Evolutionary conservation across 768 basidiomycete genomes (phyloP).

Genomic region (Mrakia gelida): DNA sequence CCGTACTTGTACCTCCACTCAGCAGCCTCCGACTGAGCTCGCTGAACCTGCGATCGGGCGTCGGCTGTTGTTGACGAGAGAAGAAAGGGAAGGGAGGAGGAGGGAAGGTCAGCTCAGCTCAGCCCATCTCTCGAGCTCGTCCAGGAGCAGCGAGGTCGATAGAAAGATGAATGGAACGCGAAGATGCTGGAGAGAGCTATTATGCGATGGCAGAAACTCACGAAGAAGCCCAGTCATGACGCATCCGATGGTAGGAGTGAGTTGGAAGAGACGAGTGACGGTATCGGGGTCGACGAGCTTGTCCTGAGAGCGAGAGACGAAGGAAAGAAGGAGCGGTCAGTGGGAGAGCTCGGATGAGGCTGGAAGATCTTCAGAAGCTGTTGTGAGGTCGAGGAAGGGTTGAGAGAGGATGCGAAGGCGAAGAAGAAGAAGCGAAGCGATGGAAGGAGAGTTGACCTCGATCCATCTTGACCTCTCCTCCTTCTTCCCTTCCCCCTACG

Average conservation of each 20-base stretch:
- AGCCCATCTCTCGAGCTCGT: too few relatives aligned
- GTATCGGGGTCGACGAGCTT: constrained; percentile 93
- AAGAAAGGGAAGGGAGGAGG: background rate
- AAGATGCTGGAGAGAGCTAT: too few relatives aligned
- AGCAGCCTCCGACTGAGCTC: constrained; percentile 83
- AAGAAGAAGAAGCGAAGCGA: background rate
- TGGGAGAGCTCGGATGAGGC: too few relatives aligned
- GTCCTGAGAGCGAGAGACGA: constrained; percentile 58
- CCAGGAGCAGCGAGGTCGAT: too few relatives aligned
- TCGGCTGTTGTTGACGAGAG: constrained; percentile 61
- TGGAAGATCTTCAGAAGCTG: background rate
- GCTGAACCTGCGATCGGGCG: constrained; percentile 78
- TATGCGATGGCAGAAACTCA: constrained; percentile 50
- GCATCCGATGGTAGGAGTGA: constrained; percentile 93
- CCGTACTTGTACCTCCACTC: constrained; percentile 94
- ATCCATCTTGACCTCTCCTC: background rate
- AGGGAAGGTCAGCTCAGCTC: background rate
- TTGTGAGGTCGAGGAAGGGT: background rate
- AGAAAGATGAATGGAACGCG: too few relatives aligned
- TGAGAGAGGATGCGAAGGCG: background rate
- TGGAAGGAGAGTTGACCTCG: background rate
- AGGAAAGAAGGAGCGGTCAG: background rate
- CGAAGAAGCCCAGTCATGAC: constrained; percentile 98
- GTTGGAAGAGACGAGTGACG: constrained; percentile 90
- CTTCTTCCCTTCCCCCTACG: background rate